Percentiles rank a stretch among this genome's conserved stretches.
phyloP scores from a whole-genome alignment of 495 filamentous ascomycete genomes.

The Xylaria scruposa region DNA sequence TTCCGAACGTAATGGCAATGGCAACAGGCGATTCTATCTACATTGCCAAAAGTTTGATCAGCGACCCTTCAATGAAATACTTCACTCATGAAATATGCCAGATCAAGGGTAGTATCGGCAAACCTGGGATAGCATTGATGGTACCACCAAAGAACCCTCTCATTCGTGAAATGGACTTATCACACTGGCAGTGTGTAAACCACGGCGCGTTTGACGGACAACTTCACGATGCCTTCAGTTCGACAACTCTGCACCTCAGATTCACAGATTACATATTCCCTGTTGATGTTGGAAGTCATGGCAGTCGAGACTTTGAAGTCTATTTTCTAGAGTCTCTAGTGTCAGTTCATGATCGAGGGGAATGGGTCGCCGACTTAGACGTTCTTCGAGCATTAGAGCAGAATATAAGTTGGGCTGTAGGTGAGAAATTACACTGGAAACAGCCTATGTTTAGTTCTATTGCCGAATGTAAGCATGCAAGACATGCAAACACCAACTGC shows the following conservation, averaged over 20 bases:
- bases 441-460: background rate
- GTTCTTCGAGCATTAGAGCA: background rate
- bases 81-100: background rate
- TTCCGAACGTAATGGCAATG: constrained; percentile 31
- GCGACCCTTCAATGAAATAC: constrained; percentile 22
- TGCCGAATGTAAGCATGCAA: background rate
- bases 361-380: background rate
- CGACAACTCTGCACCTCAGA: background rate
- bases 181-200: constrained; percentile 30
- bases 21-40: constrained; percentile 33
- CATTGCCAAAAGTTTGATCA: constrained; percentile 28
- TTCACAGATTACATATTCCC: background rate
- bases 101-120: constrained; percentile 29
- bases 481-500: background rate
- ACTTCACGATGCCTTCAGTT: constrained; percentile 28
- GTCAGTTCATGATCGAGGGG: background rate
- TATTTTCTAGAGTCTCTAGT: background rate
- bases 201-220: constrained; percentile 28
- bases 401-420: background rate
- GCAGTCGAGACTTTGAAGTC: background rate
- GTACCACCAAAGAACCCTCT: constrained; percentile 27
- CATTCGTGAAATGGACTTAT: constrained; percentile 18
- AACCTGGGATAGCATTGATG: constrained; percentile 31
- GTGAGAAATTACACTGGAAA: background rate
- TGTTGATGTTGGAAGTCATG: background rate